Conservation (phyloP, 1,139 yeast species). For the Hyphopichia pseudoburtonii region DNA sequence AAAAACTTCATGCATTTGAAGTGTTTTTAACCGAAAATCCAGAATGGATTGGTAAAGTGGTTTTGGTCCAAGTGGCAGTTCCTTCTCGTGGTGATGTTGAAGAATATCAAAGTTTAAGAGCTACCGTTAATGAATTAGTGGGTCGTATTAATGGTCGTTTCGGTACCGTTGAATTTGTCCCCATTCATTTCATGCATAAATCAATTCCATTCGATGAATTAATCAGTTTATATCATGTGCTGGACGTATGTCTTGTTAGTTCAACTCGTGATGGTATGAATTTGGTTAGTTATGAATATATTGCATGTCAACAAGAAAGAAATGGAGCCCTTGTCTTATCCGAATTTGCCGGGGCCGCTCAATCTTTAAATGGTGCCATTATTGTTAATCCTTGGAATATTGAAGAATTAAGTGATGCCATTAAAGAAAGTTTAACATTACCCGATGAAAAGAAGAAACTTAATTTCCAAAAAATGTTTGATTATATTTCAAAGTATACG, state of each 20-base stretch:
- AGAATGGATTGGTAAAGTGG: constrained; percentile 97
- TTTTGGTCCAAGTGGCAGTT: constrained; percentile 94
- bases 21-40: constrained; percentile 90
- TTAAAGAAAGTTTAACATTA: constrained; percentile 82
- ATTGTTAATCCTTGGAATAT: constrained; percentile 98
- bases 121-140: constrained; percentile 92
- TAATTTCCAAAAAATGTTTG: constrained; percentile 80
- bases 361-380: constrained; percentile 87
- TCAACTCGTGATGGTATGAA: constrained; percentile 99
- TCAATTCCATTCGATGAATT: constrained; percentile 89
- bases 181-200: constrained; percentile 94
- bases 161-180: constrained; percentile 96
- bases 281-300: constrained; percentile 91
- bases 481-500: constrained; percentile 87
- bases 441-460: constrained; percentile 75
- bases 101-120: constrained; percentile 91
- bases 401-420: constrained; percentile 85
- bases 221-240: constrained; percentile 77
- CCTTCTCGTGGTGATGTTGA: constrained; percentile 98
- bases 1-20: constrained; percentile 92
- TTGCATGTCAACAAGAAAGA: constrained; percentile 88
- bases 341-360: constrained; percentile 99
- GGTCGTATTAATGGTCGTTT: constrained; percentile 96
- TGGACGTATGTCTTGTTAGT: constrained; percentile 90
- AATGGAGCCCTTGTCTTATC: constrained; percentile 85